These are phyloP conservation scores for Russula griseocarnosa DNA, from an alignment of 768 basidiomycete species.

Conservation along the genomic window DNA sequence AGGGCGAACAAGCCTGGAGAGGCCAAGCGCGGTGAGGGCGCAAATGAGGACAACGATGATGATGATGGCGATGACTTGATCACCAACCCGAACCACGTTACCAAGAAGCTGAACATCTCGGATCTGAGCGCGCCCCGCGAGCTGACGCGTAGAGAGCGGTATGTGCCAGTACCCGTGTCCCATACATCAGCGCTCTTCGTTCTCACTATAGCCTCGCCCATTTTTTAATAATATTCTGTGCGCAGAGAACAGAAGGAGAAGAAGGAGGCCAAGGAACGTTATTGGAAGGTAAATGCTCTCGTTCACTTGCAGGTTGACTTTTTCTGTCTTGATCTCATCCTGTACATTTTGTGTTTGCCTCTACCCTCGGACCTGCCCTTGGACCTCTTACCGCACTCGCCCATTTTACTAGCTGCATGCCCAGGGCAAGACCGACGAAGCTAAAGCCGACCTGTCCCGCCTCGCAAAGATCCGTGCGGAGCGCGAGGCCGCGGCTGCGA, in stretches of 20 bases:
- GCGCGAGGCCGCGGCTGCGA: slow-evolving; percentile 82
- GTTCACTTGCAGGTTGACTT: neutral
- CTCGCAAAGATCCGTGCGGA: slow-evolving; percentile 83
- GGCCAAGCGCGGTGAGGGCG: slow-evolving; percentile 1
- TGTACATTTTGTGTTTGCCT: neutral
- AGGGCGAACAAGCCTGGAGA: slow-evolving; percentile 40
- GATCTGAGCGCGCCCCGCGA: slow-evolving; percentile 65
- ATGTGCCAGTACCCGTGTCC: slow-evolving; percentile 15
- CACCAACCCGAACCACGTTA: slow-evolving; percentile 72
- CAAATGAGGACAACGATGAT: slow-evolving; percentile 43
- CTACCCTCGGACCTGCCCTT: neutral
- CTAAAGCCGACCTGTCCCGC: slow-evolving; percentile 82
- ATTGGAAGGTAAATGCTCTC: slow-evolving; percentile 64
- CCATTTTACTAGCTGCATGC: slow-evolving; percentile 51
- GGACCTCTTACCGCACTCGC: neutral
- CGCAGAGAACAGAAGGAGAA: slow-evolving; percentile 87
- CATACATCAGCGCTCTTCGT: neutral
- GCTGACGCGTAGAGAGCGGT: slow-evolving; percentile 65
- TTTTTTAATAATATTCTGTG: neutral
- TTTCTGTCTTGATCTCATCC: neutral
- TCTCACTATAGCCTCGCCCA: slow-evolving; percentile 1
- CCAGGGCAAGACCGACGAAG: slow-evolving; percentile 86
- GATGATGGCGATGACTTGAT: slow-evolving; percentile 61
- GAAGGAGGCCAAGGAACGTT: slow-evolving; percentile 80
- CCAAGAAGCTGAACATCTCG: slow-evolving; percentile 71